phyloP scores from a whole-genome alignment of 352 stramenopile species.

The Globisporangium apiculatum region DNA sequence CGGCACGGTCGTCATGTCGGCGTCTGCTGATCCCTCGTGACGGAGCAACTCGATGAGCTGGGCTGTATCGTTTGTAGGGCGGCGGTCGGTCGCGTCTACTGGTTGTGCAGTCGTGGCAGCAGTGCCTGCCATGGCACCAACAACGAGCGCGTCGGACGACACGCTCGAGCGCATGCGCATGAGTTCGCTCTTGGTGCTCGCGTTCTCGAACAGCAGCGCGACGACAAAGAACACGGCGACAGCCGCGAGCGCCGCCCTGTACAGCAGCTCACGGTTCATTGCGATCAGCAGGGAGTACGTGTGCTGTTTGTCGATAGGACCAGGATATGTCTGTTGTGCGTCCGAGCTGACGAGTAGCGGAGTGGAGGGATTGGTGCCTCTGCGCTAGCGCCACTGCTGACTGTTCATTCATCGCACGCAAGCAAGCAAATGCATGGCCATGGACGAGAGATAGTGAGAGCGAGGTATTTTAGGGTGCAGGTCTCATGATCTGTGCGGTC shows the following conservation, averaged over 20 bases:
- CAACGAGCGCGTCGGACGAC: background rate
- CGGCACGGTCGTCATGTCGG: background rate
- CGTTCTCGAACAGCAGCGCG: slow-evolving; percentile 8
- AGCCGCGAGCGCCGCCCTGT: background rate
- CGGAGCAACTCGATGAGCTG: slow-evolving; percentile 1
- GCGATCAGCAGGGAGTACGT: too few species aligned
- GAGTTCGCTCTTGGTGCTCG: slow-evolving; percentile 5
- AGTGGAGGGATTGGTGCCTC: too few species aligned
- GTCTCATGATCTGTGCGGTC: too few species aligned
- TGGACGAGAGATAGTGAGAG: too few species aligned
- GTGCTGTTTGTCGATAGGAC: too few species aligned
- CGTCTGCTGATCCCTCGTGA: background rate
- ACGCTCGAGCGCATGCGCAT: background rate
- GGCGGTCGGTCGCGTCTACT: background rate
- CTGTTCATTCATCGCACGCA: too few species aligned
- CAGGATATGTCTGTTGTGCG: too few species aligned
- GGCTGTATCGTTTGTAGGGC: background rate
- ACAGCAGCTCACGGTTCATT: background rate
- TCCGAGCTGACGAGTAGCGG: too few species aligned
- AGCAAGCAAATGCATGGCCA: too few species aligned
- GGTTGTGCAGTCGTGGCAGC: background rate
- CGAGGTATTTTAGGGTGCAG: too few species aligned
- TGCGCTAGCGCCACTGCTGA: too few species aligned
- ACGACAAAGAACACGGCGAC: slow-evolving; percentile 7
- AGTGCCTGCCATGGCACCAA: background rate